Evolutionary conservation across 805 yeast species (phyloP).

Genomic region (Myxozyma monticola): DNA sequence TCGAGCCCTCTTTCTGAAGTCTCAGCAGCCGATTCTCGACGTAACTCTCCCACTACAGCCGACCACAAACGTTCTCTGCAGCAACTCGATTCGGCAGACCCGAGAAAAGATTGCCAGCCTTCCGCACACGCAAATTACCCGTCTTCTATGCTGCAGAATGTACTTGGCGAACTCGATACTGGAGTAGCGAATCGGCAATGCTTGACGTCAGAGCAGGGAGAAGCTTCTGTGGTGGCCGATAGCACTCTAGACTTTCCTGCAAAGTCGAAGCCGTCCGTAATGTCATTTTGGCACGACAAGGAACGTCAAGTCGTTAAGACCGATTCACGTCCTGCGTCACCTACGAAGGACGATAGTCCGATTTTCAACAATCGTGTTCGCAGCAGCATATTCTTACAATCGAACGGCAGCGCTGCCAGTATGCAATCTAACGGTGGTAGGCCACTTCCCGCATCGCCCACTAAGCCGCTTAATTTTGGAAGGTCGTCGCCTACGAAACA

Average conservation of each 20-base stretch:
- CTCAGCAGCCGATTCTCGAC: constrained; percentile 15
- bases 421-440: not conserved
- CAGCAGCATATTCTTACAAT: constrained; percentile 19
- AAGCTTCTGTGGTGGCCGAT: not conserved
- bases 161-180: not conserved
- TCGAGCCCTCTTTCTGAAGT: constrained; percentile 21
- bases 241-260: constrained; percentile 7
- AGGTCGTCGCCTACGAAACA: too few relatives aligned
- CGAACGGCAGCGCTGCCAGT: not conserved
- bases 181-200: not conserved
- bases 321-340: constrained; percentile 3
- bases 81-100: not conserved
- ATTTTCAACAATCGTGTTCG: constrained; percentile 8
- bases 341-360: constrained; percentile 9
- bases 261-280: constrained; percentile 7
- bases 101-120: not conserved
- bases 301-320: constrained; percentile 6
- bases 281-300: constrained; percentile 27
- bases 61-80: constrained; percentile 18
- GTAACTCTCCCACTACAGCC: constrained; percentile 27
- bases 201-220: not conserved
- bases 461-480: constrained; percentile 2
- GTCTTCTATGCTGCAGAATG: not conserved
- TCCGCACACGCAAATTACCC: too few relatives aligned
- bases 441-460: constrained; percentile 11